These are phyloP conservation scores for Trichoderma aggressivum DNA, from an alignment of 2,329 filamentous ascomycete species.

Conservation along the genomic window DNA sequence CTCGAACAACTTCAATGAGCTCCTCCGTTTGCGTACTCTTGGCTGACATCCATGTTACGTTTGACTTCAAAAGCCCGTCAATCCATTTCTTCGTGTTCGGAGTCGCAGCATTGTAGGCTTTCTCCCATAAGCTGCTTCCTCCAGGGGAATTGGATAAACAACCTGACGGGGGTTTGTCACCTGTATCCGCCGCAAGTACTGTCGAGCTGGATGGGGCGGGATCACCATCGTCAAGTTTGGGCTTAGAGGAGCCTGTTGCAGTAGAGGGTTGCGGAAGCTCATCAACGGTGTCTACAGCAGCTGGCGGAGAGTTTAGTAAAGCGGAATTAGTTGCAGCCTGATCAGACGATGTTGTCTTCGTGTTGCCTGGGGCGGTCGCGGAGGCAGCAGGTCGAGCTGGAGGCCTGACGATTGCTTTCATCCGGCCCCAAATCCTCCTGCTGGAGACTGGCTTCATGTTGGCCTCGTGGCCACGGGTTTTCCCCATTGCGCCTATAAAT, in stretches of 20 bases:
- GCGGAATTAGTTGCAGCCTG: neutral
- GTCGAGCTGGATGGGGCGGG: neutral
- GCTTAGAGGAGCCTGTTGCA: neutral
- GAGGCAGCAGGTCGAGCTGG: neutral
- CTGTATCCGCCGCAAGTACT: neutral
- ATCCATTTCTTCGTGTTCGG: neutral
- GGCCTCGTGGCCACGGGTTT: neutral
- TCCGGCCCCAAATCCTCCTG: neutral
- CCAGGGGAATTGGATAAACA: rapidly evolving
- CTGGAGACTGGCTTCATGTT: rapidly evolving
- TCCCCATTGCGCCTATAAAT: neutral
- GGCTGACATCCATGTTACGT: neutral
- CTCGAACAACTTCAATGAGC: neutral
- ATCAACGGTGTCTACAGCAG: neutral
- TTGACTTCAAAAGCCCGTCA: neutral
- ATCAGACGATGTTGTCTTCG: neutral
- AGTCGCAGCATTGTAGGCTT: neutral
- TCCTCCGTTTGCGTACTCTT: neutral
- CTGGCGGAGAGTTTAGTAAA: neutral
- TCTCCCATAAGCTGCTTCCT: neutral
- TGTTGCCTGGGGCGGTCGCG: neutral
- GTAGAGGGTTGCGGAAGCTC: neutral
- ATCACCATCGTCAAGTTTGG: neutral
- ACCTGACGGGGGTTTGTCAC: neutral
- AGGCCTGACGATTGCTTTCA: neutral